Conservation (phyloP, 257 asterid genomes). For the Linaria vulgaris region DNA sequence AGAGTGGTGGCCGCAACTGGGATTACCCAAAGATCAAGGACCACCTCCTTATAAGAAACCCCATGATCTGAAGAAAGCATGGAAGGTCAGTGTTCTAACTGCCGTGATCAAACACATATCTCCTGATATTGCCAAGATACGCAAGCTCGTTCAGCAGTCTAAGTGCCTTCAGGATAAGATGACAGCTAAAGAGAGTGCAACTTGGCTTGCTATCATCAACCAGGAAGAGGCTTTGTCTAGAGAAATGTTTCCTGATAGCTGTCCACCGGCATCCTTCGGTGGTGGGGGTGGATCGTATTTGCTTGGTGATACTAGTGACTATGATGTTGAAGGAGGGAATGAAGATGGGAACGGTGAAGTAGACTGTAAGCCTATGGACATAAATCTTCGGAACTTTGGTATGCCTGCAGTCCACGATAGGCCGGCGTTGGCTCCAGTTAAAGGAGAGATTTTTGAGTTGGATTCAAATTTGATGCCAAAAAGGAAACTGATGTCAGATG, state of each 20-base stretch:
- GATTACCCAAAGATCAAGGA: conserved; percentile 40
- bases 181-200: conserved; percentile 59
- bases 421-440: conserved; percentile 38
- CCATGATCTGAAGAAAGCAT: conserved; percentile 53
- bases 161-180: conserved; percentile 58
- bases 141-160: conserved; percentile 45
- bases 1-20: conserved; percentile 52
- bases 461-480: conserved; percentile 40
- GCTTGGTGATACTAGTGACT: conserved; percentile 37
- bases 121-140: conserved; percentile 47
- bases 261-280: conserved; percentile 21
- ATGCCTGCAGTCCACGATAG: conserved; percentile 19
- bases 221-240: conserved; percentile 50
- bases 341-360: conserved; percentile 29
- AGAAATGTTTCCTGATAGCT: conserved; percentile 37
- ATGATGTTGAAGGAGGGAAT: conserved; percentile 52
- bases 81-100: conserved; percentile 53
- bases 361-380: conserved; percentile 40
- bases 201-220: conserved; percentile 55
- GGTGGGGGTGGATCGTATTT: conserved; percentile 36
- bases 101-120: conserved; percentile 56
- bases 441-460: conserved; percentile 47
- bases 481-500: conserved; percentile 38
- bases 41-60: conserved; percentile 64
- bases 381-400: conserved; percentile 30